Conservation (phyloP, 2,329 filamentous ascomycete genomes). For the Fusarium palustre region DNA sequence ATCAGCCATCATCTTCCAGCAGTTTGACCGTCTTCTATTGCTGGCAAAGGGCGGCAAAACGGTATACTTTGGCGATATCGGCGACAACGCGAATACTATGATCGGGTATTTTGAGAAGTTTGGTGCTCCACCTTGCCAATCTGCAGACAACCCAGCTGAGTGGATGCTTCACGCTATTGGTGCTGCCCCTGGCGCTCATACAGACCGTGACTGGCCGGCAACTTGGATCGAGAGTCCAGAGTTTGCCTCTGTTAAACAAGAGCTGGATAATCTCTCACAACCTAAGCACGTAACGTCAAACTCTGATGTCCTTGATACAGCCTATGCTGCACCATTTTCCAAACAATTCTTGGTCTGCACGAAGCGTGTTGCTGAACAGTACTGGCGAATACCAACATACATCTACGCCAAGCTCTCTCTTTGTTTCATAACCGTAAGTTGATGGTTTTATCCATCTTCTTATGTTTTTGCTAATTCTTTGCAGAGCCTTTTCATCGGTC, state of each 20-base stretch:
- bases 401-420: conserved; percentile 83
- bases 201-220: conserved; percentile 71
- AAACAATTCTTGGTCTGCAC: conserved; percentile 75
- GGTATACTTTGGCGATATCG: conserved; percentile 64
- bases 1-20: conserved; percentile 44
- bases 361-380: conserved; percentile 81
- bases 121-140: conserved; percentile 71
- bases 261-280: conserved; percentile 45
- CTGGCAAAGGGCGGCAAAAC: conserved; percentile 30
- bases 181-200: conserved; percentile 59
- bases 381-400: conserved; percentile 89
- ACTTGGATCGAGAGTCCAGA: conserved; percentile 69
- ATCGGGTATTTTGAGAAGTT: conserved; percentile 80
- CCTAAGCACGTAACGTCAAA: too few species aligned
- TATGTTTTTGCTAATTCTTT: conserved; percentile 44
- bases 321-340: conserved; percentile 66
- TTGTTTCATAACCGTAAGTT: conserved; percentile 22
- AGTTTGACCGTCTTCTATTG: conserved; percentile 68
- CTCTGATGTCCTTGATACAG: too few species aligned
- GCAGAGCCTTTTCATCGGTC: conserved; percentile 77
- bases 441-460: accelerated
- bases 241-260: conserved; percentile 63
- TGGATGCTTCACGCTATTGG: conserved; percentile 55
- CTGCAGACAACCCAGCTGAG: conserved; percentile 77
- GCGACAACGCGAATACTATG: conserved; percentile 73